Percentiles rank a stretch among this genome's conserved stretches.
Conservation (phyloP, 2,329 filamentous ascomycete genomes). For the Penicillium sp. region DNA sequence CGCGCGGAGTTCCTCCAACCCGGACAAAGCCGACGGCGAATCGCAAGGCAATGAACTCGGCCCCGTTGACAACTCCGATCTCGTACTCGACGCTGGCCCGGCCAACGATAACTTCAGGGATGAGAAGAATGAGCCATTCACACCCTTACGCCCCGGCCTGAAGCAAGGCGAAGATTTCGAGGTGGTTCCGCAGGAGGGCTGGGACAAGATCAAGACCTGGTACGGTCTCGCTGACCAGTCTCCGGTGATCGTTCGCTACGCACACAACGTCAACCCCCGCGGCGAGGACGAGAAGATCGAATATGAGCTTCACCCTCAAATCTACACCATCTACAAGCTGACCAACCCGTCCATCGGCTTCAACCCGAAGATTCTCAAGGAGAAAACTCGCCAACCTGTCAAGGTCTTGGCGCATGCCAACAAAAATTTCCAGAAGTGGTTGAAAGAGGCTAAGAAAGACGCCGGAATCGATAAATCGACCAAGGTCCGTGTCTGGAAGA, state of each 20-base stretch:
- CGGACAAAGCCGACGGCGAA: conserved; percentile 62
- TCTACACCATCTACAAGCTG: conserved; percentile 83
- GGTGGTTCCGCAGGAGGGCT: conserved; percentile 77
- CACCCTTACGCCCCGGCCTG: conserved; percentile 72
- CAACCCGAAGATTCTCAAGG: conserved; percentile 64
- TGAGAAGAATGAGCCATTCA: conserved; percentile 60
- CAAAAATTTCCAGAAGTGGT: conserved; percentile 72
- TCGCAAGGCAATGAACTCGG: conserved; percentile 69
- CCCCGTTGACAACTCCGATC: conserved; percentile 84
- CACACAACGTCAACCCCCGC: conserved; percentile 71
- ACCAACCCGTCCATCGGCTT: conserved; percentile 62
- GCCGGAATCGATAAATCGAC: conserved; percentile 69
- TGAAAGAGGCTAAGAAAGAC: conserved; percentile 72
- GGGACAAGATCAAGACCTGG: conserved; percentile 80
- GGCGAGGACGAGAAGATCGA: conserved; percentile 66
- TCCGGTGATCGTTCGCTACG: conserved; percentile 72
- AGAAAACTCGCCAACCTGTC: conserved; percentile 64
- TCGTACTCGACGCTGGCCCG: conserved; percentile 65
- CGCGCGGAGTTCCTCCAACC: conserved; percentile 63
- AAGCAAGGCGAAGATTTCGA: conserved; percentile 71
- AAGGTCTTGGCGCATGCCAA: conserved; percentile 73
- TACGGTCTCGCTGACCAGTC: conserved; percentile 76
- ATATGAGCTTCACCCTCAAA: conserved; percentile 82
- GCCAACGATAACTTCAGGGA: conserved; percentile 45
- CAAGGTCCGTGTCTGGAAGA: conserved; percentile 77